Evolutionary conservation across 75 land plant genomes (phyloP), one percentile per base, ranked within the genome.

Genomic region (Pinus albicaulis): DNA sequence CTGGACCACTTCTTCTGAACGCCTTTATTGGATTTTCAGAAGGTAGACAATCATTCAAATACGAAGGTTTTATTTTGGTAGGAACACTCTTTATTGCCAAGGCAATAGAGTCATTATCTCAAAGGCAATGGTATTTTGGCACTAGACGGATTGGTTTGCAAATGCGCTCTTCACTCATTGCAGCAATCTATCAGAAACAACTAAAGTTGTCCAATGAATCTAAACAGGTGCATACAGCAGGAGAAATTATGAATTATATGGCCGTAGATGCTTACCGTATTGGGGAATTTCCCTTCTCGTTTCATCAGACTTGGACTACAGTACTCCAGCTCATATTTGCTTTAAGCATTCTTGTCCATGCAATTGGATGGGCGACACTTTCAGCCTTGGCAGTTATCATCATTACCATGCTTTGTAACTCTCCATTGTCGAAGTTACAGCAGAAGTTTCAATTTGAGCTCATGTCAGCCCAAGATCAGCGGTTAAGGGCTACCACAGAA

Each of bases 401-500:
- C 2, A 13, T 87, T 3, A 84, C 84, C 13, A 89, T 92, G 92
- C 80, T 86, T 44, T 62, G 77, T 52, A 92, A 92, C 75, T 87
- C 73, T 17, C 94, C 94, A 74, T 72, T 92, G 5, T 84, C 84
- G 19, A 83, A 75, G 8, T 64, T 62, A 44, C 90, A 90, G 58
- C 81, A 90, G 38, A 90, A 72, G 15, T 77, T 83, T 64, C 92
- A 92, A 34, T 59, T 75, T 0, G 80, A 78, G 72, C 83, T 92
- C 56, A 90, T 92, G 94, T 83, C 84, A 71, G 80, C 95, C 1
- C 90, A 90, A 69, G 95, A 90, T n/a, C 58, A 78, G 23, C 78
- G 95, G 41, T 86, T 86, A 24, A 88, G 84, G 63, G 89, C 88
- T 15, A 92, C 95, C 26, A 76, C 91, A 28, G 93, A 92, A 81